phyloP scores from a whole-genome alignment of 805 yeast genomes.

The Saccharomycopsis sp. region DNA sequence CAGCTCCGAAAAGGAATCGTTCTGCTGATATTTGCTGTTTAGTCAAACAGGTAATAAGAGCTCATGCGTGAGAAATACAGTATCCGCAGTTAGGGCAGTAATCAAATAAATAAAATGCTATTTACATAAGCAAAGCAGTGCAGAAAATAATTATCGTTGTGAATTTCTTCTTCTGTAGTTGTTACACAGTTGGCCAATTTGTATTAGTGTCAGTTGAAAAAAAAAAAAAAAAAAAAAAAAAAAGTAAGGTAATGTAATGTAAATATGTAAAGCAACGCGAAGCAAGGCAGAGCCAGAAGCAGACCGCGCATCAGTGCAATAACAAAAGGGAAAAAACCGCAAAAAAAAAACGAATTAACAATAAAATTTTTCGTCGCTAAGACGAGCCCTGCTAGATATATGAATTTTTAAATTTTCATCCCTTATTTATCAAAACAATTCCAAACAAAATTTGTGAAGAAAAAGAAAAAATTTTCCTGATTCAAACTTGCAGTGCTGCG shows the following conservation, averaged over 20 bases:
- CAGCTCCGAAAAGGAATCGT: too few species aligned
- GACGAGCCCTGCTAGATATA: not conserved
- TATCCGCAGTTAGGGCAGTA: not conserved
- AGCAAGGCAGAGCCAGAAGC: not conserved
- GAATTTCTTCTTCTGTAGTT: too few species aligned
- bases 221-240: too few species aligned
- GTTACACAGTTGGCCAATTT: too few species aligned
- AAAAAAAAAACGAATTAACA: too few species aligned
- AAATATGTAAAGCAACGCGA: not conserved
- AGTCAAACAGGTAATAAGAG: too few species aligned
- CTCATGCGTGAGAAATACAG: too few species aligned
- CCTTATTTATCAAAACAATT: not conserved
- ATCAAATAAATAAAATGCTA: not conserved
- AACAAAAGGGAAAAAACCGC: not conserved
- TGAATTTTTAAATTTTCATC: not conserved
- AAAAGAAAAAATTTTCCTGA: not conserved
- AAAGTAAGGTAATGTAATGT: not conserved
- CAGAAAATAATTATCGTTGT: too few species aligned
- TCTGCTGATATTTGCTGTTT: too few species aligned
- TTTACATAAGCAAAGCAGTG: not conserved
- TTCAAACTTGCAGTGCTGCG: not conserved
- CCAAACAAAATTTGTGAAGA: not conserved
- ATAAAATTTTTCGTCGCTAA: not conserved
- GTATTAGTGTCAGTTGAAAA: not conserved
- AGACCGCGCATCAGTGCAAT: not conserved